A percentile compares a stretch with the other conserved stretches of the same genome.
Evolutionary conservation across 805 yeast genomes (phyloP).

Genomic region (Wickerhamomyces pijperi): DNA sequence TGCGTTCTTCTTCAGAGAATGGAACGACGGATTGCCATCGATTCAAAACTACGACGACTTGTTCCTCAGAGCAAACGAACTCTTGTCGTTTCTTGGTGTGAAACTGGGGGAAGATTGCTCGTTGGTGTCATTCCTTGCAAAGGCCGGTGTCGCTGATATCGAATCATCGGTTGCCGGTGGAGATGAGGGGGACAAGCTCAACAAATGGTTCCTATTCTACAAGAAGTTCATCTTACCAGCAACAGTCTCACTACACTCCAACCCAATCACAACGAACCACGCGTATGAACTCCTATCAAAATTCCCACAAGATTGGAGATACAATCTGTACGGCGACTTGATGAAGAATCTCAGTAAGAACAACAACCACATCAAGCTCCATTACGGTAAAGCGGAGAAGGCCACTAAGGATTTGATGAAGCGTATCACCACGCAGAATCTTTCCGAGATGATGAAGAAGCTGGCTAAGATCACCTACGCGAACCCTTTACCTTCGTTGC

Average conservation of each 20-base stretch:
- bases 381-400: conserved; percentile 60
- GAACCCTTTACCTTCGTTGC: conserved; percentile 71
- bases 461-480: conserved; percentile 61
- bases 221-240: conserved; percentile 61
- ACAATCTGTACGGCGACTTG: conserved; percentile 73
- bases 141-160: conserved; percentile 39
- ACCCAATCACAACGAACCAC: conserved; percentile 49
- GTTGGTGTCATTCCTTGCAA: conserved; percentile 47
- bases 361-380: conserved; percentile 42
- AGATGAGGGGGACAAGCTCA: conserved; percentile 10
- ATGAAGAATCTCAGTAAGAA: conserved; percentile 45
- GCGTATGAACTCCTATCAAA: conserved; percentile 41
- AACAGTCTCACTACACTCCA: conserved; percentile 32
- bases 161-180: too few relatives aligned
- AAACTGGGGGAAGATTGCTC: conserved; percentile 35
- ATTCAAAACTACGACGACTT: conserved; percentile 32
- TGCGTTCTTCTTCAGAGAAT: conserved; percentile 34
- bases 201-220: conserved; percentile 47
- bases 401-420: conserved; percentile 70
- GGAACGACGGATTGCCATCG: conserved; percentile 33
- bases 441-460: conserved; percentile 57
- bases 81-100: conserved; percentile 45
- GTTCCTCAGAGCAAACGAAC: conserved; percentile 32
- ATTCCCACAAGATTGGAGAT: conserved; percentile 55
- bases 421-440: conserved; percentile 72